Base-by-base conservation (phyloP, 2,329 filamentous ascomycete genomes). In the Hymenoscyphus infarciens region DNA sequence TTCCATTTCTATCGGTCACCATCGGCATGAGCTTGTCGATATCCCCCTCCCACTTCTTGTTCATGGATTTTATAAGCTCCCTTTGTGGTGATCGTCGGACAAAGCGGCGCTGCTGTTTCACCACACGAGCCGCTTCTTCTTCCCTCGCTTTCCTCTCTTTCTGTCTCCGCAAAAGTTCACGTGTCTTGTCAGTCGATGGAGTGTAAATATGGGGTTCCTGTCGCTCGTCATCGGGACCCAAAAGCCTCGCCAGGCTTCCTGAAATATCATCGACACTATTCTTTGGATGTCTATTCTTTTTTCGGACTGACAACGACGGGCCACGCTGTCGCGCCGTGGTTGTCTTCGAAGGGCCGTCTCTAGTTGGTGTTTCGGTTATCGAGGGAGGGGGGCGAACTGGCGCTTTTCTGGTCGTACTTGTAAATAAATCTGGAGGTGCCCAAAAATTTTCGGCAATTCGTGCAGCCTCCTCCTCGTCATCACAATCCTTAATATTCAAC, bases 41-140 rank as follows among this genome's bases (percentile, higher is more conserved):
- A 39, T 68, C 74, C 1, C 66, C 45, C 10, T 76, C 69, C 80
- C 79, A 82, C 13, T 77, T 72, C 0, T 68, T 52, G 29, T 71
- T 64, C n/a, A 82, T 64, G 8, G 72, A 60, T 56, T 69, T 62
- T 27, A 74, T 42, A 16, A 74, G 64, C 8, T 52, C 22, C 22
- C 63, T 68, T 15, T 54, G 31, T 22, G 73, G 73, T 29, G 61
- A 22, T 38, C 66, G 67, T 5, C 73, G 69, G 27, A 59, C 39
- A 5, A 72, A 42, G 49, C 71, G 67, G 33, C 65, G 68, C 60
- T 71, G 65, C 56, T 68, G 65, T 57, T 68, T 72, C 45, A 62
- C 67, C 29, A 66, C 66, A 54, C 61, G 57, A 22, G 65, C 64
- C 15, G 63, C 66, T 56, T 67, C 62, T 53, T 58, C 66, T 52